Conservation (phyloP, 768 basidiomycete species). For the Hydnomerulius pinastri region DNA sequence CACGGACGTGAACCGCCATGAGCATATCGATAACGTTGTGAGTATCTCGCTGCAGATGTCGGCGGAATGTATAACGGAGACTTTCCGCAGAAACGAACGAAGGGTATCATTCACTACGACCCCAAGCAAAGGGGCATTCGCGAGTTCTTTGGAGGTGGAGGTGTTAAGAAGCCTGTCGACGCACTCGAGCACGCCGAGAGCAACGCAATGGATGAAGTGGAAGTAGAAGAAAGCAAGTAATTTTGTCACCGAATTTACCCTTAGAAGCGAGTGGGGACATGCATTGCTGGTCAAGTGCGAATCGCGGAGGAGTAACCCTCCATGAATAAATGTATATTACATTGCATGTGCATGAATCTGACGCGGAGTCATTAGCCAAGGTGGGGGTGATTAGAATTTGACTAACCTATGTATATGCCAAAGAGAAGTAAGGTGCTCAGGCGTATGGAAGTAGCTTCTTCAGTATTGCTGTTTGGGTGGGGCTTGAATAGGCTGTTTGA, state of each 20-base stretch:
- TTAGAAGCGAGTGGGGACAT: neutral
- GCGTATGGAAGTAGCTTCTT: conserved; percentile 78
- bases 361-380: neutral
- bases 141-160: conserved; percentile 60
- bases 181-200: conserved; percentile 20
- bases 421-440: conserved; percentile 25
- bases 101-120: conserved; percentile 78
- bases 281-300: neutral
- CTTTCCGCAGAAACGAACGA: conserved; percentile 60
- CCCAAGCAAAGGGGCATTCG: conserved; percentile 75
- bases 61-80: conserved; percentile 17
- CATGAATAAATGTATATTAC: conserved; percentile 8
- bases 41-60: conserved; percentile 24
- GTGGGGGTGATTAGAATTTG: neutral
- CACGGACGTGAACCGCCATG: conserved; percentile 53
- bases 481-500: conserved; percentile 64
- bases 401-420: conserved; percentile 17
- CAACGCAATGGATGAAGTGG: conserved; percentile 30
- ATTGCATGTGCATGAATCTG: conserved; percentile 13
- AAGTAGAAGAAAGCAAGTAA: conserved; percentile 9
- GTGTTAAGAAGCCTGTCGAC: conserved; percentile 12
- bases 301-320: neutral
- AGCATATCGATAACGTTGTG: conserved; percentile 61
- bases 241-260: neutral
- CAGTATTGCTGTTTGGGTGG: conserved; percentile 63